Conservation (phyloP, 164 flowering plant species). For the Nymphaea thermarum region DNA sequence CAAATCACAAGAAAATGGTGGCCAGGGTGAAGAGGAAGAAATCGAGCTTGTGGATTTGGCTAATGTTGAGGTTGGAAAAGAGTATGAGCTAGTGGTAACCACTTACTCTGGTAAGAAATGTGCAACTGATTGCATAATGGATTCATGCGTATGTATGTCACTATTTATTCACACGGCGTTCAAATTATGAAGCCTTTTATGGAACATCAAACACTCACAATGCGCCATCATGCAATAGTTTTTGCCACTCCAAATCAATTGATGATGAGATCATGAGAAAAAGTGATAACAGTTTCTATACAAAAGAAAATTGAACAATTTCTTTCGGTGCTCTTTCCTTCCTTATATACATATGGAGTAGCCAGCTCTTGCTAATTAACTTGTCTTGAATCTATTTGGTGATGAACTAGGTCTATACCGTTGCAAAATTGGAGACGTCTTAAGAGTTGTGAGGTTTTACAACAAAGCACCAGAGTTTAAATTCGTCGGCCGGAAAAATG, state of each 20-base stretch:
- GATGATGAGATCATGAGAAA: no score
- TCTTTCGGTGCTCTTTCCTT: no score
- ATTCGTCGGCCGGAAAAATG: constrained; percentile 56
- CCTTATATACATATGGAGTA: no score
- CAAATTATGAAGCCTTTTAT: not conserved
- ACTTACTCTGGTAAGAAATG: constrained; percentile 39
- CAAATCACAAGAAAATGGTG: constrained; percentile 1
- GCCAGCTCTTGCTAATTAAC: no score
- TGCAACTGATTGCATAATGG: not conserved
- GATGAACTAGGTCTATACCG: constrained; percentile 18
- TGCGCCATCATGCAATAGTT: not conserved
- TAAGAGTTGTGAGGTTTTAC: constrained; percentile 48
- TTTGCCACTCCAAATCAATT: no score
- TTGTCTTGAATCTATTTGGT: not conserved
- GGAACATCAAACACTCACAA: not conserved
- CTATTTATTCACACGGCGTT: no score
- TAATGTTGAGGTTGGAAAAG: constrained; percentile 47
- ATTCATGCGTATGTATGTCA: no score
- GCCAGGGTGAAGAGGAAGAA: not conserved
- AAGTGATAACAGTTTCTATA: no score
- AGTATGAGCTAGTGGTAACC: constrained; percentile 60
- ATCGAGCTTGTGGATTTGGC: constrained; percentile 38
- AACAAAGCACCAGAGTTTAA: constrained; percentile 59
- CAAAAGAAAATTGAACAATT: no score
- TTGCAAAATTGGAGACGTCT: constrained; percentile 64